Base-by-base conservation (phyloP, 2,329 filamentous ascomycete species). In the Aspergillus fructus region DNA sequence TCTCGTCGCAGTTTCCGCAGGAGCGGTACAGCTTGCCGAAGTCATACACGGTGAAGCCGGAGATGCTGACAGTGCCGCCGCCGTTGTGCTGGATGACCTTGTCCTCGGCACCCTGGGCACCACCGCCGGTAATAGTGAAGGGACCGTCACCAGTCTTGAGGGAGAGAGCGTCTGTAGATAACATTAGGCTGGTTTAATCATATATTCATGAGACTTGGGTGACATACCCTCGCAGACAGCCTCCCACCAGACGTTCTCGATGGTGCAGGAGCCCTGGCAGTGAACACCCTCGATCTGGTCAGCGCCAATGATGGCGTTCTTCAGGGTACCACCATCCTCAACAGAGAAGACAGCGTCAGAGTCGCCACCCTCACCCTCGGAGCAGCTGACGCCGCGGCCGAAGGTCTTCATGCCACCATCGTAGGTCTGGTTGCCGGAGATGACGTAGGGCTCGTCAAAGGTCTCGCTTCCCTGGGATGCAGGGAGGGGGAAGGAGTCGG, bases 321-420 rank as follows among this genome's bases (percentile, higher is more conserved):
- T 62, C n/a, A 73, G 65, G 6, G 68, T 67, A 12, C 64, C 71
- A 15, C 71, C 70, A 1, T 66, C 62, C 55, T 72, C 60, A 23
- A 74, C 61, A n/a, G 61, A 48, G 59, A 75, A 75, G 53, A 76
- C 71, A 6, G 74, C 71, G 48, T 75, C 74, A 1, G 66, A 64
- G 52, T 80, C 73, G 15, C 76, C 78, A n/a, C 76, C 77, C 60
- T 81, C 79, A 23, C 60, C 62, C 59, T 80, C 78, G 17, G 64
- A 65, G 67, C 78, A 81, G 33, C 70, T 69, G 7, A 69, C 70
- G 50, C 66, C 70, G 55, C 80, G 78, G 58, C 77, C 80, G 67
- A 71, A 81, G 46, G 73, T 71, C 64, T 76, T 74, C 78, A 82
- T 80, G 19, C 72, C 76, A 53, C 80, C 79, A 60, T 82, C 80